A percentile compares a stretch with the other conserved stretches of the same genome.
Conservation (phyloP, 441 rosid species). For the Aquilaria agallochum region DNA sequence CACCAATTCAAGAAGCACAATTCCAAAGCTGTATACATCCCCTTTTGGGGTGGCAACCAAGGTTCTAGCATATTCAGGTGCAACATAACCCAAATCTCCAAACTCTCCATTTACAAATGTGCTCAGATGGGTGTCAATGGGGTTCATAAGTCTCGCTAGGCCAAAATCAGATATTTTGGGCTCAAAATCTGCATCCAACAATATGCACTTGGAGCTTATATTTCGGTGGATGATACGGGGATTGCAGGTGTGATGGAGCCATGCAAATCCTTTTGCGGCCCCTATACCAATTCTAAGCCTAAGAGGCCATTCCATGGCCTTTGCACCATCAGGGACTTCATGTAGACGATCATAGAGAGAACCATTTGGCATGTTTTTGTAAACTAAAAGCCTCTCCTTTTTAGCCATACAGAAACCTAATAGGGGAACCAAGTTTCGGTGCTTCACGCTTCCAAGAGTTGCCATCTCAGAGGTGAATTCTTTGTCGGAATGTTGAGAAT, state of each 20-base stretch:
- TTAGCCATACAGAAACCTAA: slow-evolving; percentile 74
- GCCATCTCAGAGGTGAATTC: slow-evolving; percentile 73
- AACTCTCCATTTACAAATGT: slow-evolving; percentile 93
- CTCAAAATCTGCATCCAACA: slow-evolving; percentile 75
- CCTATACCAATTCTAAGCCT: slow-evolving; percentile 80
- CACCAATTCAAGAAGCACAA: slow-evolving; percentile 83
- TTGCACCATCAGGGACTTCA: slow-evolving; percentile 29
- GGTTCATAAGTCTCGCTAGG: slow-evolving; percentile 92
- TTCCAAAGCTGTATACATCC: slow-evolving; percentile 90
- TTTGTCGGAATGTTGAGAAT: slow-evolving; percentile 73
- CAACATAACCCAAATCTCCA: slow-evolving; percentile 89
- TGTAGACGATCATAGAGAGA: slow-evolving; percentile 58
- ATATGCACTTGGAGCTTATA: slow-evolving; percentile 79
- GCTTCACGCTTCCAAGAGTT: slow-evolving; percentile 75
- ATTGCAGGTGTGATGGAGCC: slow-evolving; percentile 94
- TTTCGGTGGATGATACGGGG: slow-evolving; percentile 90
- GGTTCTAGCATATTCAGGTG: slow-evolving; percentile 87
- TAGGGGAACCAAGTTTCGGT: slow-evolving; percentile 76
- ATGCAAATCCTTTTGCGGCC: slow-evolving; percentile 81
- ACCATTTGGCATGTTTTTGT: slow-evolving; percentile 72
- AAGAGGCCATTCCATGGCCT: slow-evolving; percentile 67
- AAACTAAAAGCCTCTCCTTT: slow-evolving; percentile 77
- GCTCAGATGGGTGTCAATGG: slow-evolving; percentile 81
- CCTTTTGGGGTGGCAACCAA: slow-evolving; percentile 89
- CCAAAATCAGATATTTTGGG: slow-evolving; percentile 91